Conservation (phyloP, 1,139 yeast species). For the Scheffersomyces lignicola region DNA sequence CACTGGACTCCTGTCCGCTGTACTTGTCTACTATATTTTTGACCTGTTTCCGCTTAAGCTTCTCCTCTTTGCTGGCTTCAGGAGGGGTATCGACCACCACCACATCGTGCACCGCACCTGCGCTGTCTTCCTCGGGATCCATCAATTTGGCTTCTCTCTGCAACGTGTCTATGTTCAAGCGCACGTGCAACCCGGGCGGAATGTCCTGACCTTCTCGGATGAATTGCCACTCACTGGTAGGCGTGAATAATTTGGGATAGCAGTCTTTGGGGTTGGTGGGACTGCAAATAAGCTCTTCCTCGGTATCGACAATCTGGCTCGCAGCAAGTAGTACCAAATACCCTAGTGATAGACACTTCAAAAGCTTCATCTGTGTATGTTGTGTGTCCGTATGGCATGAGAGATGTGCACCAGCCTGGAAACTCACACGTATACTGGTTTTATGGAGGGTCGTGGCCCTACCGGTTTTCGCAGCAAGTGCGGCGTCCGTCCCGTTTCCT, state of each 20-base stretch:
- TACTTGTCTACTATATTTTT: not conserved
- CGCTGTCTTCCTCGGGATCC: constrained; percentile 25
- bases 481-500: no score
- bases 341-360: not conserved
- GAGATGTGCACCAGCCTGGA: no score
- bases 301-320: constrained; percentile 14
- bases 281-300: constrained; percentile 15
- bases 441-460: no score
- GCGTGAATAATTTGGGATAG: constrained; percentile 62
- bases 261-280: constrained; percentile 51
- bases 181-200: constrained; percentile 77
- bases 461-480: no score
- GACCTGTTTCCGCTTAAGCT: constrained; percentile 8
- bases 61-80: constrained; percentile 15
- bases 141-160: constrained; percentile 64
- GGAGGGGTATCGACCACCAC: constrained; percentile 7
- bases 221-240: constrained; percentile 66
- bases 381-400: no score
- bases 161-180: constrained; percentile 69
- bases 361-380: no score
- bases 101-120: constrained; percentile 8
- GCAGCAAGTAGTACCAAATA: not conserved
- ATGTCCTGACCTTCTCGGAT: constrained; percentile 68
- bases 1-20: not conserved
- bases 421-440: no score